Conservation (phyloP, 495 filamentous ascomycete species). For the Tuber umbilicatum region DNA sequence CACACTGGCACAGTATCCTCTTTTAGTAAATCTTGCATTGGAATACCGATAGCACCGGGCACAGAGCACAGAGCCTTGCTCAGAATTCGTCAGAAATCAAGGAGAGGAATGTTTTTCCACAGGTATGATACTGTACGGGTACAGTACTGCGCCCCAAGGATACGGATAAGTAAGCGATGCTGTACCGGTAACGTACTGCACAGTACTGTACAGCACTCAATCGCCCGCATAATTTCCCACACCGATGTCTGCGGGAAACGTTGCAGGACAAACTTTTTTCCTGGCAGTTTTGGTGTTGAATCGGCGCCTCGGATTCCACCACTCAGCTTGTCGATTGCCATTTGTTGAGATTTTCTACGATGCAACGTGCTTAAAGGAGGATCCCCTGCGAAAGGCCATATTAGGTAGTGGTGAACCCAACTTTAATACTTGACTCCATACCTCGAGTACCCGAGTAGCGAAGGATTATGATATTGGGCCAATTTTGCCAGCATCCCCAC, state of each 20-base stretch:
- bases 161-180: neutral
- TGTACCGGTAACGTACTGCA: neutral
- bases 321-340: neutral
- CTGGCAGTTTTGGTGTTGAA: neutral
- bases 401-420: too few species aligned
- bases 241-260: neutral
- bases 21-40: neutral
- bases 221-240: neutral
- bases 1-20: neutral
- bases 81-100: neutral
- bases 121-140: neutral
- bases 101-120: neutral
- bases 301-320: neutral
- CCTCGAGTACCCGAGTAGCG: too few species aligned
- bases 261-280: neutral
- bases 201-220: neutral
- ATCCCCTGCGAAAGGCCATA: neutral
- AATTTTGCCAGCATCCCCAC: neutral
- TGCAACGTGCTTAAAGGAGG: neutral
- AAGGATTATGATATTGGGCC: too few species aligned
- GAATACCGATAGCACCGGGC: neutral
- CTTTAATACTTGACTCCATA: too few species aligned
- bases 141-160: neutral
- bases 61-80: neutral
- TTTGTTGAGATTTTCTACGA: neutral